Percentiles rank a stretch among this genome's conserved stretches.
Evolutionary conservation across 331 rosid genomes (phyloP).

Genomic region (Erythrophleum ivorense): DNA sequence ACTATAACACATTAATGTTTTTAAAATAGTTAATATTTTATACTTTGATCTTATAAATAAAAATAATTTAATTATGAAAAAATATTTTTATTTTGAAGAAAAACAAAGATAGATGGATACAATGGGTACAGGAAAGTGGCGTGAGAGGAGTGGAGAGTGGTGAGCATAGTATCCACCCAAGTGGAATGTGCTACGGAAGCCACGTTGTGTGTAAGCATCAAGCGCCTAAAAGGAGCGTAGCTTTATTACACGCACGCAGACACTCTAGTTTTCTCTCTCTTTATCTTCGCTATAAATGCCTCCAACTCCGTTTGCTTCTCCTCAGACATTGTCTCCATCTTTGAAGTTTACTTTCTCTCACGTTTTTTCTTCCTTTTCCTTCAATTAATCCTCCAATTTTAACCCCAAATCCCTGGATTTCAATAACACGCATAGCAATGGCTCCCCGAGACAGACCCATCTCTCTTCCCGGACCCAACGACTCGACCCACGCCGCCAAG

Average conservation of each 20-base stretch:
- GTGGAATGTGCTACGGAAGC: constrained; percentile 59
- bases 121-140: constrained; percentile 1
- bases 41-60: not conserved
- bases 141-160: constrained; percentile 32
- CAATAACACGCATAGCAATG: constrained; percentile 31
- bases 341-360: not conserved
- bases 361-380: not conserved
- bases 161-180: constrained; percentile 16
- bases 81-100: too few relatives aligned
- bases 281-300: constrained; percentile 43
- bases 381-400: not conserved
- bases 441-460: constrained; percentile 57
- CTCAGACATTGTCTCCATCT: constrained; percentile 35
- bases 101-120: not conserved
- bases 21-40: too few relatives aligned
- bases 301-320: constrained; percentile 25
- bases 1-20: too few relatives aligned
- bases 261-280: not conserved
- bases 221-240: constrained; percentile 72
- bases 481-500: constrained; percentile 28
- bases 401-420: not conserved
- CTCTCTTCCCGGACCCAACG: constrained; percentile 12
- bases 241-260: constrained; percentile 42
- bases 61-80: too few relatives aligned
- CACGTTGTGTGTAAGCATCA: constrained; percentile 48